These are phyloP conservation scores for Neopestalotiopsis sp. DNA, from an alignment of 2,329 filamentous ascomycete species.

Conservation along the genomic window DNA sequence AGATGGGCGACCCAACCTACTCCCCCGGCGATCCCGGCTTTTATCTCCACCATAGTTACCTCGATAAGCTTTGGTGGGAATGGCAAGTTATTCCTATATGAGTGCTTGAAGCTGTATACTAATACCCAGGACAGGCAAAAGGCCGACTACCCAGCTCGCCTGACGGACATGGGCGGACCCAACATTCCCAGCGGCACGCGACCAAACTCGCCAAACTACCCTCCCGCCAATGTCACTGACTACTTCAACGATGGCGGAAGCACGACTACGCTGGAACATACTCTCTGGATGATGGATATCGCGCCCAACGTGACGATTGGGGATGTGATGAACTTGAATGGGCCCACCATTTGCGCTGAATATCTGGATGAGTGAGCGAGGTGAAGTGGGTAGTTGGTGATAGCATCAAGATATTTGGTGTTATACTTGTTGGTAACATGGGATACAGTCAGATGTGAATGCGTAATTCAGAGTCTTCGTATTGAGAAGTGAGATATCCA, in stretches of 20 bases:
- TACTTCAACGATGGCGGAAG: slow-evolving; percentile 28
- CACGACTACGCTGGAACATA: slow-evolving; percentile 31
- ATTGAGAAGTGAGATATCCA: not conserved
- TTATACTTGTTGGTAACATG: not conserved
- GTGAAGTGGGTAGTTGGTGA: not conserved
- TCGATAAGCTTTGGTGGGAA: slow-evolving; percentile 36
- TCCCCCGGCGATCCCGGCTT: slow-evolving; percentile 40
- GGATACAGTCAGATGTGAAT: too few species aligned
- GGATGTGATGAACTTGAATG: slow-evolving; percentile 31
- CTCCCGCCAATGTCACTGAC: slow-evolving; percentile 15
- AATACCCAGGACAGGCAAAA: slow-evolving; percentile 18
- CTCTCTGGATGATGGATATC: slow-evolving; percentile 29
- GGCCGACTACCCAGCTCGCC: slow-evolving; percentile 25
- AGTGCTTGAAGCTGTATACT: too few species aligned
- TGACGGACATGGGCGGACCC: slow-evolving; percentile 29
- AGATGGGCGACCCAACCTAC: slow-evolving; percentile 23
- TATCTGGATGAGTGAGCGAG: slow-evolving; percentile 17
- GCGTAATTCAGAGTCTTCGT: not conserved
- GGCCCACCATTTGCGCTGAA: slow-evolving; percentile 28
- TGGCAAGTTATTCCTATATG: slow-evolving; percentile 23
- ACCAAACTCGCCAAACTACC: not conserved
- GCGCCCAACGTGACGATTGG: slow-evolving; percentile 31
- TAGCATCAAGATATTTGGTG: not conserved
- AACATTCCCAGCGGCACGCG: slow-evolving; percentile 21
- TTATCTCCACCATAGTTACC: slow-evolving; percentile 35